These are phyloP conservation scores for Discostella pseudostelligera DNA, from an alignment of 108 stramenopile genomes.

Conservation along the genomic window DNA sequence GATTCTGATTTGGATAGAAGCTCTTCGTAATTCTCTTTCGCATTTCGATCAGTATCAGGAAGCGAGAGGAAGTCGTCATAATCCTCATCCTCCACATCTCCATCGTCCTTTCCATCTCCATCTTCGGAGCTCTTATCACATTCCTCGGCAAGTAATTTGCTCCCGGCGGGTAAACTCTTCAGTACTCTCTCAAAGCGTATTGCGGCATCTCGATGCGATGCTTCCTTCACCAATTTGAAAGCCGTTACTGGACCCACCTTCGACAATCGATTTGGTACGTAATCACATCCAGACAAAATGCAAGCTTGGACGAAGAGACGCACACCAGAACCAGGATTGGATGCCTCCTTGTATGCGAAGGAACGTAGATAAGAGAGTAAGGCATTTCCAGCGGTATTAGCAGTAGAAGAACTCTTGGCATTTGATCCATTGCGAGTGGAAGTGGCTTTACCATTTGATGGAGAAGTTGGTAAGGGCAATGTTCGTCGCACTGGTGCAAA, in stretches of 20 bases:
- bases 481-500: constrained; percentile 36
- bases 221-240: constrained; percentile 77
- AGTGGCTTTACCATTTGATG: constrained; percentile 1
- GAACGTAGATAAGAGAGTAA: constrained; percentile 51
- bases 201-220: constrained; percentile 49
- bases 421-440: constrained; percentile 4
- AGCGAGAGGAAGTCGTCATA: constrained; percentile 15
- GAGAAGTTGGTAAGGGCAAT: constrained; percentile 18
- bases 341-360: constrained; percentile 47
- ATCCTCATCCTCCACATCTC: constrained; percentile 17
- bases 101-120: constrained; percentile 15
- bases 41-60: constrained; percentile 6
- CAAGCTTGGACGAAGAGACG: constrained; percentile 93
- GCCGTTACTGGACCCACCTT: constrained; percentile 91
- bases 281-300: constrained; percentile 95
- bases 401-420: constrained; percentile 4
- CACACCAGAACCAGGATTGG: constrained; percentile 61
- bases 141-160: constrained; percentile 26
- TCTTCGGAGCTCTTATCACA: constrained; percentile 15
- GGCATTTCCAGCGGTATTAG: constrained; percentile 25
- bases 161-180: constrained; percentile 33
- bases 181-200: constrained; percentile 60
- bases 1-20: constrained; percentile 72
- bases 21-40: constrained; percentile 58
- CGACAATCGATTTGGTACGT: constrained; percentile 68